Base-by-base conservation (phyloP, 495 filamentous ascomycete species). In the Neurospora sp. region DNA sequence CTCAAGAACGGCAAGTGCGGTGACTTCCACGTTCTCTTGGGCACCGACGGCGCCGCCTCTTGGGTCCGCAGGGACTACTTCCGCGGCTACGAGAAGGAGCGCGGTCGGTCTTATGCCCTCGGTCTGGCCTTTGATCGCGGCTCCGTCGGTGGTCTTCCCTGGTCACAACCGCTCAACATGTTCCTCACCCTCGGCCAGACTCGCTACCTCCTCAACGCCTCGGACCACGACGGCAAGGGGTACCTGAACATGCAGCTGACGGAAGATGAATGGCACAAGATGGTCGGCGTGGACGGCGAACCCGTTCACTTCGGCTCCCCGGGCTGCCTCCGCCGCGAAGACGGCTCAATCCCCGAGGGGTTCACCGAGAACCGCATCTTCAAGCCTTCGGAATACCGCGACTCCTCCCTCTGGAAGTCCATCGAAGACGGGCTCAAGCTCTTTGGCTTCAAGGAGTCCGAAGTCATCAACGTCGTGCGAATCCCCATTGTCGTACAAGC, bases 191-290 rank as follows among this genome's bases (percentile, higher is more conserved):
- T 82, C 9, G 81, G 81, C 8, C 81, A 82, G 45, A 82, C 81
- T 10, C 76, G 81, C 4, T 82, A 82, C 70, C 74, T 82, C 37
- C 76, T 82, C 68, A 82, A 82, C 70, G 81, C 81, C 8, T 81
- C 80, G 69, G 79, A 82, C 69, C 72, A 77, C 69, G 81, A 82
- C 27, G 81, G 81, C 8, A 72, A 74, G 37, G 81, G 81, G 1
- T 82, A 82, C 69, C 75, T 82, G 71, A 82, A 82, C 74, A 82
- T 82, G 81, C 81, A 82, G 72, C 74, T 82, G 16, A 82, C 81
- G 2, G 81, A 82, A 70, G 79, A 81, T 35, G 81, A 82, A 69
- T 82, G 81, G 81, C 74, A 81, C 59, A 79, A 81, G 69, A 82
- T 82, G 81, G 72, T 82, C 2, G 72, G 75, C 3, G 71, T 77